These are phyloP conservation scores for Pleurotus platypus DNA, from an alignment of 768 basidiomycete genomes.

Conservation along the genomic window DNA sequence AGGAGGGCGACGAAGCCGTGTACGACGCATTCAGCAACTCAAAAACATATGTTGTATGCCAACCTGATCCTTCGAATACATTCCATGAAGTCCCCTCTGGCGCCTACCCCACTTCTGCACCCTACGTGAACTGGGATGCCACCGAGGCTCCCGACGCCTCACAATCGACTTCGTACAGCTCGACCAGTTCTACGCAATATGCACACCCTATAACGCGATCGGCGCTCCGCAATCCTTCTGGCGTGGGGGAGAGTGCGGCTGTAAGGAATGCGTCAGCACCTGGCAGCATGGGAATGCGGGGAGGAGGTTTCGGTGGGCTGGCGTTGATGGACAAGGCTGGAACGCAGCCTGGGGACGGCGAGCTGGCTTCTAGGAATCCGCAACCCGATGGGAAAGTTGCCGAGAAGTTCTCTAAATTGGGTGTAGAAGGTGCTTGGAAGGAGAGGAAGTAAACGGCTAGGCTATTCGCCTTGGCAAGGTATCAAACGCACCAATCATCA, in stretches of 20 bases:
- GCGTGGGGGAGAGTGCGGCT: conserved; percentile 46
- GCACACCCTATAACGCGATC: conserved; percentile 43
- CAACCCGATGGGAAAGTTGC: conserved; percentile 40
- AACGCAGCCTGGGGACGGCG: conserved; percentile 30
- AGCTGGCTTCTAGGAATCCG: conserved; percentile 43
- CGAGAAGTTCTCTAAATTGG: conserved; percentile 43
- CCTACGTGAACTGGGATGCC: conserved; percentile 39
- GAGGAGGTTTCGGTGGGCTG: conserved; percentile 37
- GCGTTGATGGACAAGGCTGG: conserved; percentile 39
- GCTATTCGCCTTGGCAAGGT: not conserved
- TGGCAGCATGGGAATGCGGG: conserved; percentile 40
- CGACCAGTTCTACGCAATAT: conserved; percentile 34
- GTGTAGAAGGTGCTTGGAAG: conserved; percentile 46
- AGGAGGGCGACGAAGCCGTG: conserved; percentile 48
- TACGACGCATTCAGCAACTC: conserved; percentile 46
- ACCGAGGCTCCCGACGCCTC: conserved; percentile 33
- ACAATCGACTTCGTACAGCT: conserved; percentile 32
- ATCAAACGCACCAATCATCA: not conserved
- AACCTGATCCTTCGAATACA: conserved; percentile 60
- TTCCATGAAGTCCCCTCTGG: conserved; percentile 72
- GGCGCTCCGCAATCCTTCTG: conserved; percentile 35
- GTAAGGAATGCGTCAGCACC: conserved; percentile 38
- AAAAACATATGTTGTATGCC: conserved; percentile 70
- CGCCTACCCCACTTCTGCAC: conserved; percentile 52
- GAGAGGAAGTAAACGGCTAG: conserved; percentile 33